phyloP scores from a whole-genome alignment of 768 basidiomycete genomes.

The Lyophyllum atratum region DNA sequence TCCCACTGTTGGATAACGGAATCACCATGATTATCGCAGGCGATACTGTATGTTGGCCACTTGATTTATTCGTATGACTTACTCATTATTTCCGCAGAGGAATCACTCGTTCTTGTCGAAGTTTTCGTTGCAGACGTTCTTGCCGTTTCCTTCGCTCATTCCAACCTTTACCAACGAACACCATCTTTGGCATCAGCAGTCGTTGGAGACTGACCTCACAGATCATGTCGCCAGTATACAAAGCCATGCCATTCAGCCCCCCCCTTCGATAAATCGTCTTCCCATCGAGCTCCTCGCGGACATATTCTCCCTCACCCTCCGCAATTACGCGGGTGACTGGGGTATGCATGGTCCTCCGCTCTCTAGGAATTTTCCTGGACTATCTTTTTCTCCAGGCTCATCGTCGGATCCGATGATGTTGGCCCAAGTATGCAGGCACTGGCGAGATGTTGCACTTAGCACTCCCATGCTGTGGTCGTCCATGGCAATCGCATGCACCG shows the following conservation, averaged over 20 bases:
- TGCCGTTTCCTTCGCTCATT: neutral
- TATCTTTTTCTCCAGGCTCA: neutral
- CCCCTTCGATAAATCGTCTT: neutral
- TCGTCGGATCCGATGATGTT: conserved; percentile 10
- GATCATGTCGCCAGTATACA: neutral
- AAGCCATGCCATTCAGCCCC: neutral
- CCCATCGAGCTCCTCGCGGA: conserved; percentile 8
- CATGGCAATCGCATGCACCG: conserved; percentile 4
- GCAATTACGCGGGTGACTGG: neutral
- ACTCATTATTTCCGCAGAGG: neutral
- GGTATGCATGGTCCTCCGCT: neutral
- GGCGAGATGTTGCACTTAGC: conserved; percentile 7
- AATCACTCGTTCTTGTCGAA: neutral
- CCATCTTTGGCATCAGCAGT: neutral
- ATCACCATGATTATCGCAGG: neutral
- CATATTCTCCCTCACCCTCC: conserved; percentile 5
- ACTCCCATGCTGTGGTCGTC: conserved; percentile 10
- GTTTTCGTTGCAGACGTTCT: neutral
- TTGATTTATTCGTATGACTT: neutral
- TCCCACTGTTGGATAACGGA: neutral
- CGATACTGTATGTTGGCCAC: neutral
- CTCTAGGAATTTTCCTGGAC: neutral
- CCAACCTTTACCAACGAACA: neutral
- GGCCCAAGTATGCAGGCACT: conserved; percentile 7
- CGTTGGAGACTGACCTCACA: neutral